Percentiles rank a stretch among this genome's conserved stretches.
Evolutionary conservation across 1,284 basidiomycete genomes (phyloP).

Genomic region (Sanghuangporus baumii): DNA sequence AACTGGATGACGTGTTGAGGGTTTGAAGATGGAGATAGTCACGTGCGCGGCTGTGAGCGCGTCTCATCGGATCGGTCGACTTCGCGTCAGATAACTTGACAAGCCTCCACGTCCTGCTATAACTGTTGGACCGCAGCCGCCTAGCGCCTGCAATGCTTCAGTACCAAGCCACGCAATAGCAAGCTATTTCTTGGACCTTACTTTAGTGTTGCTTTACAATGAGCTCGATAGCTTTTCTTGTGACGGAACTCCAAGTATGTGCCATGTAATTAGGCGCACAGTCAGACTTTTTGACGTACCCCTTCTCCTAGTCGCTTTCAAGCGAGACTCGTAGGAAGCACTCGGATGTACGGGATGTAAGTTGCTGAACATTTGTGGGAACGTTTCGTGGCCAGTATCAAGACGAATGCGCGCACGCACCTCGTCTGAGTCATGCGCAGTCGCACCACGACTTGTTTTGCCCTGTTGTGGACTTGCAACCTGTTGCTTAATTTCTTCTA

Average conservation of each 20-base stretch:
- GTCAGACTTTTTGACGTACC: not conserved
- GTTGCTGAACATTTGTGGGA: constrained; percentile 12
- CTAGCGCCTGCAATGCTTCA: not conserved
- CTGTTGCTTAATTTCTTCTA: not conserved
- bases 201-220: constrained; percentile 22
- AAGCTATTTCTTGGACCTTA: not conserved
- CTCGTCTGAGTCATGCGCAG: not conserved
- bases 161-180: not conserved
- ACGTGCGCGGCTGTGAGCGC: not conserved
- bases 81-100: not conserved
- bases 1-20: not conserved
- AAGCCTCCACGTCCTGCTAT: not conserved
- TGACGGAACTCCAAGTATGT: constrained; percentile 41
- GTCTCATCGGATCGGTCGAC: not conserved
- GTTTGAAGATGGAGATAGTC: not conserved
- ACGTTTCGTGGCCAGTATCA: too few species aligned
- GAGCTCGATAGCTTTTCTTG: constrained; percentile 42
- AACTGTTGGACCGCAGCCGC: not conserved
- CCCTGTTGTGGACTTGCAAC: not conserved
- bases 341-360: constrained; percentile 78
- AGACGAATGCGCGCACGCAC: not conserved
- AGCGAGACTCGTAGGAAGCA: constrained; percentile 79
- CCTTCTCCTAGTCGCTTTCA: constrained; percentile 52
- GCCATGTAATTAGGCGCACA: not conserved
- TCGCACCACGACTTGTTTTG: not conserved